Conservation (phyloP, 129 eudicot genomes). For the Tagetes patula region DNA sequence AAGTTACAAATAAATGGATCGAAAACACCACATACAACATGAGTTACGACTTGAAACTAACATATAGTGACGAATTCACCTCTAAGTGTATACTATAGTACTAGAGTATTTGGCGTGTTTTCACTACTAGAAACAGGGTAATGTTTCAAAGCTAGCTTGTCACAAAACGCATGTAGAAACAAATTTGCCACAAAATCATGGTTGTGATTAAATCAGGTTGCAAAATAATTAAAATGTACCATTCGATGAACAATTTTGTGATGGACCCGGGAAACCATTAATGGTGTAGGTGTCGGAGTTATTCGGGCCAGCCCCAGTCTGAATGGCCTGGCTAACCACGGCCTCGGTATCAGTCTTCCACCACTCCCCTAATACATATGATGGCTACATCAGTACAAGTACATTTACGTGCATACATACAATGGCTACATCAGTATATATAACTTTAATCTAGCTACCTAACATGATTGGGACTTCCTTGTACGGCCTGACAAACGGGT, state of each 20-base stretch:
- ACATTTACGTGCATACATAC: neutral
- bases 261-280: slow-evolving; percentile 68
- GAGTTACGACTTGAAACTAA: no score
- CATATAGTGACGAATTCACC: no score
- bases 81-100: no score
- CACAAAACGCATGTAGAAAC: no score
- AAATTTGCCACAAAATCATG: no score
- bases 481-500: slow-evolving; percentile 67
- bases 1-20: neutral
- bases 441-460: slow-evolving; percentile 31
- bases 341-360: slow-evolving; percentile 71
- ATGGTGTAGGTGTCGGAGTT: slow-evolving; percentile 63
- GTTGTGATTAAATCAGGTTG: no score
- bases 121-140: no score
- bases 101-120: no score
- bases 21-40: neutral
- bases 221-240: slow-evolving; percentile 24
- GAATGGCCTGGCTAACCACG: slow-evolving; percentile 60
- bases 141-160: no score
- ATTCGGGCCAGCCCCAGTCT: slow-evolving; percentile 65
- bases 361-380: slow-evolving; percentile 60
- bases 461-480: slow-evolving; percentile 62
- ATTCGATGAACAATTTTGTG: slow-evolving; percentile 55
- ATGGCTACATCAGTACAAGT: neutral
- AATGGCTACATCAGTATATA: neutral